Base-by-base conservation (phyloP, 108 stramenopile genomes). In the Pseudonitzschia delicatissima region DNA sequence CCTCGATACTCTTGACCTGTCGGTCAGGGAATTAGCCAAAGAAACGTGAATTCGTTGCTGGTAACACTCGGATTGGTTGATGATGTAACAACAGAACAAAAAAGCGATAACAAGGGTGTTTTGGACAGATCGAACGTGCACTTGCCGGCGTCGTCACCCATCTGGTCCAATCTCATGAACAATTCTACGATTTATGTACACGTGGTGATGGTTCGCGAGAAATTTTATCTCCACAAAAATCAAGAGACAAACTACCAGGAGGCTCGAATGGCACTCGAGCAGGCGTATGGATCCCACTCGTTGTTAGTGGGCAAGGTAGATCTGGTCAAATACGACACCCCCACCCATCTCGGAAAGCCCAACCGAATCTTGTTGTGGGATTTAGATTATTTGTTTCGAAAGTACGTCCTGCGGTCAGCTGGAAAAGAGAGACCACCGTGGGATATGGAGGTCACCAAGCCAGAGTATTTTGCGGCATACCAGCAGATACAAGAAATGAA, bases 261-360 rank as follows among this genome's bases (percentile, higher is more conserved):
- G 44, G 66, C 69, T 51, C 12, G 28, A 3, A 21, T 64, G 18
- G 58, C 31, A 15, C 42, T 82, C 0, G 47, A 20, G 13, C 36
- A 52, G 26, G 77, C 79, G 5, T 66, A 47, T 28, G n/a, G 67
- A 67, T 40, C 68, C 12, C 69, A 86, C 44, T 67, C 73, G 18
- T 66, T 90, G 23, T 62, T 90, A 37, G 59, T 89, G n/a, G 91
- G 87, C 4, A 68, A 76, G 29, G 88, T 90, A 17, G 74, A 64
- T 18, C 72, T 93, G 63, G 83, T 90, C 37, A 93, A 93, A 59
- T 80, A 73, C 65, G 88, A 93, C 37, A 29, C 64, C 45, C 91
- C 91, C 4, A 62, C 87, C 64, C 91, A 93, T 58, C 73, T 90
- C 28, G 57, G 64, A 12, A 77, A 79, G 55, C 88, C 91, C 1